Conservation (phyloP, 768 basidiomycete species). For the Suillus cothurnatus region DNA sequence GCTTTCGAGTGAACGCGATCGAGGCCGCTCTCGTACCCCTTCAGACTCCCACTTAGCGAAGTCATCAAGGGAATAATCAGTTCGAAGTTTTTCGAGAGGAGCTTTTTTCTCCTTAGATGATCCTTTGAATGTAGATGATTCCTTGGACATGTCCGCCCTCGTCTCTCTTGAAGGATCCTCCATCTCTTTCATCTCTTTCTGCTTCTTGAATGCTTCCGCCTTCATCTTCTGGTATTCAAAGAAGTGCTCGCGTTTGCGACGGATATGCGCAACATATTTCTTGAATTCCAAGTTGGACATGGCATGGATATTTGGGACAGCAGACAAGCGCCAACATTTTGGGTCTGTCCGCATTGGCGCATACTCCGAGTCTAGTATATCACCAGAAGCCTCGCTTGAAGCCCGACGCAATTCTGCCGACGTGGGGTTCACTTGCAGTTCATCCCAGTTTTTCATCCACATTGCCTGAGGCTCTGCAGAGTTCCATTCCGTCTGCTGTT, state of each 20-base stretch:
- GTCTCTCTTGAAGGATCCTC: slow-evolving; percentile 7
- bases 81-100: slow-evolving; percentile 4
- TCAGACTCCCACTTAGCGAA: slow-evolving; percentile 32
- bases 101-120: slow-evolving; percentile 13
- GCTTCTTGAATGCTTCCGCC: slow-evolving; percentile 15
- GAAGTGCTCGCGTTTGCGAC: slow-evolving; percentile 59
- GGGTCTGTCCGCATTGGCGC: slow-evolving; percentile 19
- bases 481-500: slow-evolving; percentile 80
- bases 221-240: slow-evolving; percentile 35
- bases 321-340: slow-evolving; percentile 24
- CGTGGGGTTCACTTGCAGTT: slow-evolving; percentile 40
- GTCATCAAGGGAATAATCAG: slow-evolving; percentile 40
- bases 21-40: slow-evolving; percentile 21
- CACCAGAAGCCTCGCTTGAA: slow-evolving; percentile 12
- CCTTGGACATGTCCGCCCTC: not conserved
- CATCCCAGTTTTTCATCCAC: slow-evolving; percentile 68
- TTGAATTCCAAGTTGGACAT: slow-evolving; percentile 65
- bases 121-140: slow-evolving; percentile 15
- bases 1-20: slow-evolving; percentile 50
- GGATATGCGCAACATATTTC: slow-evolving; percentile 59
- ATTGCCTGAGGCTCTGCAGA: slow-evolving; percentile 65
- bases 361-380: slow-evolving; percentile 29
- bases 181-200: not conserved
- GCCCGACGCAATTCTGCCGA: slow-evolving; percentile 1
- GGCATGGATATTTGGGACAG: slow-evolving; percentile 54